Conservation (phyloP, 2,329 filamentous ascomycete species). For the Calonectria multiphialidica region DNA sequence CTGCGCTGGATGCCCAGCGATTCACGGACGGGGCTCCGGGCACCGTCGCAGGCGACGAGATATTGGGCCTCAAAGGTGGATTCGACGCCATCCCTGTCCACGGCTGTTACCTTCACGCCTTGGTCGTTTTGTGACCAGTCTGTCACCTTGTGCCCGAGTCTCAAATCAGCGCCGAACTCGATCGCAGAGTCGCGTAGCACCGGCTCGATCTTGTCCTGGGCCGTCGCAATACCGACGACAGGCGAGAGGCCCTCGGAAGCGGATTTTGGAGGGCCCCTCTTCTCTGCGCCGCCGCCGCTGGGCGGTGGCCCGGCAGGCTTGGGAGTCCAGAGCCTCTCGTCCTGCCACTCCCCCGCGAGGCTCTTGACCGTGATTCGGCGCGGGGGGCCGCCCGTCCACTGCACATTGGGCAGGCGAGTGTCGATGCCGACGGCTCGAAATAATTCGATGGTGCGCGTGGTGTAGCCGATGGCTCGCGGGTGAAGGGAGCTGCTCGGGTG, state of each 20-base stretch:
- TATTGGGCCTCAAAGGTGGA: slow-evolving; percentile 48
- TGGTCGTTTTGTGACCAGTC: slow-evolving; percentile 37
- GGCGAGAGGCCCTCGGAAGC: slow-evolving; percentile 20
- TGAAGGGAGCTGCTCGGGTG: slow-evolving; percentile 50
- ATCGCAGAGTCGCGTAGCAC: slow-evolving; percentile 49
- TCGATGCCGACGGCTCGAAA: slow-evolving; percentile 44
- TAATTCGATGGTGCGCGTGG: slow-evolving; percentile 53
- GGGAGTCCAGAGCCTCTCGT: slow-evolving; percentile 36
- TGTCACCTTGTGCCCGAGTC: slow-evolving; percentile 49
- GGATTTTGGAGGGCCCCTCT: neutral
- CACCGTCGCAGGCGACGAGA: slow-evolving; percentile 54
- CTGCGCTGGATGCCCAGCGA: slow-evolving; percentile 42
- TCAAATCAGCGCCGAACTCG: slow-evolving; percentile 49
- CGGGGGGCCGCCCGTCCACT: slow-evolving; percentile 34
- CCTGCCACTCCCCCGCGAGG: slow-evolving; percentile 36
- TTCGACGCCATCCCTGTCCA: neutral
- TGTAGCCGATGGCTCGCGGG: slow-evolving; percentile 53
- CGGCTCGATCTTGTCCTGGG: slow-evolving; percentile 56
- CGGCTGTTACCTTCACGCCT: slow-evolving; percentile 14
- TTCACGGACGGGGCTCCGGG: slow-evolving; percentile 42
- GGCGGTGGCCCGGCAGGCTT: slow-evolving; percentile 24
- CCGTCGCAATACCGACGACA: slow-evolving; percentile 43
- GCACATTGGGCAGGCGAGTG: slow-evolving; percentile 21
- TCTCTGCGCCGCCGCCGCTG: neutral
- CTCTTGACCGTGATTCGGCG: slow-evolving; percentile 39